Evolutionary conservation across 2,329 filamentous ascomycete species (phyloP), one percentile per base, ranked within the genome.

Genomic region (Fusarium sp.): DNA sequence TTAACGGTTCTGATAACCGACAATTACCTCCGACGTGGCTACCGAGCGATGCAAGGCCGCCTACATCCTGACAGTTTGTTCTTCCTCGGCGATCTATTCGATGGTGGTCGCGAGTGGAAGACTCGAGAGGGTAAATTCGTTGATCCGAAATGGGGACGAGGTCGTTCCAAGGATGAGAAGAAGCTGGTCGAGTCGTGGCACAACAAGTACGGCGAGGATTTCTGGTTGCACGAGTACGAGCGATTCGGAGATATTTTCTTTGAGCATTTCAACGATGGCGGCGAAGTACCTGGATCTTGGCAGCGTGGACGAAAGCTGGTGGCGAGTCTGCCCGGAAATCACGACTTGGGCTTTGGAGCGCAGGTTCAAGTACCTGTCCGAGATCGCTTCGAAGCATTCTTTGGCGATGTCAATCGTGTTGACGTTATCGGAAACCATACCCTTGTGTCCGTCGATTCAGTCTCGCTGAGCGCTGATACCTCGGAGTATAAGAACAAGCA

Each of bases 351-450:
- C 0, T 97, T 98, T 76, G 95, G 93, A 5, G 90, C 90, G 24
- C 92, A 94, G 46, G 90, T 99, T 49, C 93, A 97, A 77, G 78
- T 91, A 11, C 85, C 92, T 0, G 93, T 97, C 34, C 88, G 94
- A 54, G 86, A 96, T 74, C 86, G 96, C 18, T 99, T 98, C 79
- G 88, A 91, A 75, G 89, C 91, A 6, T 97, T 91, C 77, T 98
- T 99, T 81, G 96, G 96, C 7, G 91, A 96, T 58, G 88, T 91
- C n/a, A 98, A 98, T 79, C 87, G 93, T 11, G 90, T 99, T 22
- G 94, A 98, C 78, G 87, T 98, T 7, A 86, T 98, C 56, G 96
- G 93, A 14, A 99, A 99, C 77, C 96, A 99, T 78, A 97, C 94
- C 0, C 94, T 99, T 77, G 93, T 99, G 22, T 97, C 94, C 1